Evolutionary conservation across 2,329 filamentous ascomycete species (phyloP).

Genomic region (Coniochaeta sp.): DNA sequence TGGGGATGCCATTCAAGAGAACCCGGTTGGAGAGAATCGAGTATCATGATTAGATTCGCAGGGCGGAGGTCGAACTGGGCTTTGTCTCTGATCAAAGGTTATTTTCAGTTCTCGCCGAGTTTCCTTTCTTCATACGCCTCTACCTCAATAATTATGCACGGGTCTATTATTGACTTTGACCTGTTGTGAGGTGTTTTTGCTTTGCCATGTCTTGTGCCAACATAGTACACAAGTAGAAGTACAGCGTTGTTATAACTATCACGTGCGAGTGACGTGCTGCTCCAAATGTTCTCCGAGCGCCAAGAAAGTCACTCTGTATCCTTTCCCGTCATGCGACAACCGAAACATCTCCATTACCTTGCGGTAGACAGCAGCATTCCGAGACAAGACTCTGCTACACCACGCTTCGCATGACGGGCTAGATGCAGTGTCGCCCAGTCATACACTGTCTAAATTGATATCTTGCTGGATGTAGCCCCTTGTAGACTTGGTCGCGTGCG

Average conservation of each 20-base stretch:
- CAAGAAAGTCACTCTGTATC: not conserved
- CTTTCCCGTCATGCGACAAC: not conserved
- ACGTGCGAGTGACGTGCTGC: not conserved
- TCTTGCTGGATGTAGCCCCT: not conserved
- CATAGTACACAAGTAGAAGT: too few relatives aligned
- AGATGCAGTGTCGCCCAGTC: not conserved
- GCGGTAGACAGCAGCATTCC: not conserved
- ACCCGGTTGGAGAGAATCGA: too few relatives aligned
- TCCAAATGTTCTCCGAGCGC: not conserved
- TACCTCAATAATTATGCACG: too few relatives aligned
- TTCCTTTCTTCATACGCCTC: too few relatives aligned
- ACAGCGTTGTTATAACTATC: not conserved
- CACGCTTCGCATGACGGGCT: not conserved
- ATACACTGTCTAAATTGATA: not conserved
- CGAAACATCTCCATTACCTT: not conserved
- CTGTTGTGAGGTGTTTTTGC: too few relatives aligned
- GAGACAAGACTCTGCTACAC: not conserved
- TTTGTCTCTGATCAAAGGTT: too few relatives aligned
- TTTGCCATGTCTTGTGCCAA: too few relatives aligned
- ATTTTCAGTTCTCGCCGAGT: too few relatives aligned
- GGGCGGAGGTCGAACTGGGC: too few relatives aligned
- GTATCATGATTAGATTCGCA: too few relatives aligned
- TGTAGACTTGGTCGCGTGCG: slow-evolving; percentile 1
- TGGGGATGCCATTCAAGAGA: too few relatives aligned
- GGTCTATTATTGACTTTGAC: too few relatives aligned